These are phyloP conservation scores for Rhodotorula kratochvilovae DNA, from an alignment of 768 basidiomycete genomes.

Conservation along the genomic window DNA sequence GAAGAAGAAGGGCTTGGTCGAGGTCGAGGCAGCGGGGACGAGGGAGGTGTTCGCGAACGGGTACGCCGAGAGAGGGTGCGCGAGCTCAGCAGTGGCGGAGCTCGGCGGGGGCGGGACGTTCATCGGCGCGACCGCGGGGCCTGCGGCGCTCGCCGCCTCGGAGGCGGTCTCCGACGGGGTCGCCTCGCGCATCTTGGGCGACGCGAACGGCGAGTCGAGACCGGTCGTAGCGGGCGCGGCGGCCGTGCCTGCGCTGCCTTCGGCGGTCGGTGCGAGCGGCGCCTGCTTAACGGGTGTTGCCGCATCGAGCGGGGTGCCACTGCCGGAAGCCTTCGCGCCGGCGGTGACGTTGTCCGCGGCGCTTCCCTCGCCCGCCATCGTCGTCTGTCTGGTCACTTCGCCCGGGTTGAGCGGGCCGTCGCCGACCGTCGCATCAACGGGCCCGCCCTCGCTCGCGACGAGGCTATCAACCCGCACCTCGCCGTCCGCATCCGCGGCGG, in stretches of 20 bases:
- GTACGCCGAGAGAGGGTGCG: conserved; percentile 21
- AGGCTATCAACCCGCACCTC: neutral
- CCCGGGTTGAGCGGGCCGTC: neutral
- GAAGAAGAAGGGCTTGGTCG: conserved; percentile 21
- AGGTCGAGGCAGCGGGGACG: conserved; percentile 20
- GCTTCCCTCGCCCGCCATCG: no score
- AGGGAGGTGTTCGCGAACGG: conserved; percentile 30
- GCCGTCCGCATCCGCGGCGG: no score
- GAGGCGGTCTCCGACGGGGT: conserved; percentile 17
- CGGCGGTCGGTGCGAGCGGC: neutral
- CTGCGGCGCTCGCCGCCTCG: conserved; percentile 4
- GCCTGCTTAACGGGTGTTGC: neutral
- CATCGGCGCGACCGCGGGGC: neutral
- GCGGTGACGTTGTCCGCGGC: no score
- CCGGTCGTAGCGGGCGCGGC: neutral
- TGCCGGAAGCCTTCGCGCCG: no score
- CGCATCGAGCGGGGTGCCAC: neutral
- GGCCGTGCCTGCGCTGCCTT: neutral
- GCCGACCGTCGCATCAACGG: neutral
- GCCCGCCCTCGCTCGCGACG: neutral
- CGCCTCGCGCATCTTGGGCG: conserved; percentile 4
- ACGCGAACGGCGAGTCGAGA: neutral
- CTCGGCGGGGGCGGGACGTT: neutral
- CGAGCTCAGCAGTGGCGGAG: neutral
- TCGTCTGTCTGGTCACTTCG: neutral